phyloP scores from a whole-genome alignment of 2,329 filamentous ascomycete genomes.

The Aureobasidium uvarum region DNA sequence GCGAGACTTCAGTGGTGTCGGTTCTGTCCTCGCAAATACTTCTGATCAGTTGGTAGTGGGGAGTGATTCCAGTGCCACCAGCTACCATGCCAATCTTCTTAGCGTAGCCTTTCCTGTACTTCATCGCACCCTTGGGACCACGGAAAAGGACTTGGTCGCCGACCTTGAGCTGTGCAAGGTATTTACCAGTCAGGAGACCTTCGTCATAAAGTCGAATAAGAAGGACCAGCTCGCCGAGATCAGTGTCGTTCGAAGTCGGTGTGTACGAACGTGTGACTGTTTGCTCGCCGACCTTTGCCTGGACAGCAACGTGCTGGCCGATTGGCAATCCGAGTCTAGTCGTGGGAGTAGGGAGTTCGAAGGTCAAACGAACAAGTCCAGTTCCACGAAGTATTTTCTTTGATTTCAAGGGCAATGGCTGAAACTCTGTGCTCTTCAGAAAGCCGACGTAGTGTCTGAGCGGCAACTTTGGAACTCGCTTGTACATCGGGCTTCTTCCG shows the following conservation, averaged over 20 bases:
- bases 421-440: slow-evolving; percentile 52
- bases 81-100: slow-evolving; percentile 57
- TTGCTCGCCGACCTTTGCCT: slow-evolving; percentile 31
- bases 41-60: slow-evolving; percentile 62
- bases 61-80: slow-evolving; percentile 55
- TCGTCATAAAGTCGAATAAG: slow-evolving; percentile 54
- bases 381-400: slow-evolving; percentile 31
- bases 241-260: slow-evolving; percentile 36
- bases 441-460: slow-evolving; percentile 42
- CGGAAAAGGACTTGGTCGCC: slow-evolving; percentile 54
- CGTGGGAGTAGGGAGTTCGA: slow-evolving; percentile 31
- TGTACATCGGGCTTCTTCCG: slow-evolving; percentile 12
- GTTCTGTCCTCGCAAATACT: slow-evolving; percentile 61
- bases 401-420: slow-evolving; percentile 46
- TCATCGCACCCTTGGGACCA: slow-evolving; percentile 59
- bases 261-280: slow-evolving; percentile 32
- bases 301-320: slow-evolving; percentile 40
- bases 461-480: slow-evolving; percentile 26
- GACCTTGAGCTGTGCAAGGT: slow-evolving; percentile 49
- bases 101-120: slow-evolving; percentile 47
- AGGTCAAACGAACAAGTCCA: slow-evolving; percentile 34
- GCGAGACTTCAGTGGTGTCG: slow-evolving; percentile 56
- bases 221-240: slow-evolving; percentile 51
- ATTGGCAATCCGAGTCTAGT: slow-evolving; percentile 34
- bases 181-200: slow-evolving; percentile 49